phyloP scores from a whole-genome alignment of 1,284 basidiomycete genomes.

The Cutaneotrichosporon dermatis region DNA sequence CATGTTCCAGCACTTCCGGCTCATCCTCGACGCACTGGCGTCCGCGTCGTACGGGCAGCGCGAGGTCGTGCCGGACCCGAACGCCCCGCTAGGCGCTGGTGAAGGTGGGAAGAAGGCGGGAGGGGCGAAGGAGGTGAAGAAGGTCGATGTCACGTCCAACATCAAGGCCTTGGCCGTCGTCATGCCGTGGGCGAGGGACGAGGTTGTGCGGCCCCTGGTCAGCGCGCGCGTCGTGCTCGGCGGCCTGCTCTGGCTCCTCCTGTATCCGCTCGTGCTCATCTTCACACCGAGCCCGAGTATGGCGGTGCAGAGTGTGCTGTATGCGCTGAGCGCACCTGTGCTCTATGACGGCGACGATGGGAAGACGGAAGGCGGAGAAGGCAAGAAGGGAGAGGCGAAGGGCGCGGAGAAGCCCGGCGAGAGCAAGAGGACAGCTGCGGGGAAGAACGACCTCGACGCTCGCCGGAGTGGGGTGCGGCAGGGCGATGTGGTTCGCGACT shows the following conservation, averaged over 20 bases:
- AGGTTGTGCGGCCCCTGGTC: slow-evolving; percentile 35
- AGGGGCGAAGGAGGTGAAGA: slow-evolving; percentile 33
- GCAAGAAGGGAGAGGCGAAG: slow-evolving; percentile 9
- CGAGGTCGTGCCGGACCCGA: slow-evolving; percentile 22
- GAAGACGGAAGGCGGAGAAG: neutral
- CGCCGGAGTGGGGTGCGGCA: slow-evolving; percentile 33
- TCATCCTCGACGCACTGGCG: slow-evolving; percentile 44
- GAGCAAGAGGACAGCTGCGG: slow-evolving; percentile 14
- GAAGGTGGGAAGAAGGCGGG: slow-evolving; percentile 4
- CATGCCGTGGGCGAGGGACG: slow-evolving; percentile 45
- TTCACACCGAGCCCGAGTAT: slow-evolving; percentile 40
- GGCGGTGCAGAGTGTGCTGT: slow-evolving; percentile 40
- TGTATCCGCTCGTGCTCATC: slow-evolving; percentile 39
- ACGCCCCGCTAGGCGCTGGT: neutral
- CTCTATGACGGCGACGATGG: slow-evolving; percentile 26
- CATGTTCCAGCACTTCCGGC: slow-evolving; percentile 38
- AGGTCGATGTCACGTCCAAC: slow-evolving; percentile 40
- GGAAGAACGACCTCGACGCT: slow-evolving; percentile 13
- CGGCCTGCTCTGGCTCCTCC: slow-evolving; percentile 34
- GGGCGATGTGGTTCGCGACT: slow-evolving; percentile 44
- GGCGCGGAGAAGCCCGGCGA: slow-evolving; percentile 2
- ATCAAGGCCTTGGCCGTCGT: slow-evolving; percentile 42
- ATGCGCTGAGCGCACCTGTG: slow-evolving; percentile 42
- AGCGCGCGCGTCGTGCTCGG: slow-evolving; percentile 11
- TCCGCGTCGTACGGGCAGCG: slow-evolving; percentile 22